phyloP scores from a whole-genome alignment of 2,329 filamentous ascomycete species.

The Talaromyces albobiverticillius region DNA sequence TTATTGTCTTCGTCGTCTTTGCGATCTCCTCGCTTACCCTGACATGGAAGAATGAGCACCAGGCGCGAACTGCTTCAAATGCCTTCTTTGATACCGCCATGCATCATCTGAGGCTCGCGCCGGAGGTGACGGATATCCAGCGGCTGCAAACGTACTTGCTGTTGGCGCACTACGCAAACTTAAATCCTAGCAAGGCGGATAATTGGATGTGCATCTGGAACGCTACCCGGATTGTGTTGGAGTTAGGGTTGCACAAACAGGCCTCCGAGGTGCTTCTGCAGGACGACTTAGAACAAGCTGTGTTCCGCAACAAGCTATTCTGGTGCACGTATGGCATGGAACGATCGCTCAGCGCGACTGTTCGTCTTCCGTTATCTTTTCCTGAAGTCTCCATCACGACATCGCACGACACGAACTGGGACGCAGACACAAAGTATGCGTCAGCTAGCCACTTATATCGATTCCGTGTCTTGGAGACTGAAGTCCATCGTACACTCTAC shows the following conservation, averaged over 20 bases:
- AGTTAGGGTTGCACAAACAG: conserved; percentile 2
- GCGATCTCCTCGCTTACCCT: conserved; percentile 14
- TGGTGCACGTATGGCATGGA: conserved; percentile 14
- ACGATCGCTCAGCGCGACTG: conserved; percentile 9
- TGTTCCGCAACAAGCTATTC: conserved; percentile 4
- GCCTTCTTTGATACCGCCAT: conserved; percentile 14
- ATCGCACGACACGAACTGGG: not conserved
- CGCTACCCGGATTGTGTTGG: conserved; percentile 8
- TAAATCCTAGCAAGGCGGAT: conserved; percentile 2
- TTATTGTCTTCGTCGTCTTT: conserved; percentile 14
- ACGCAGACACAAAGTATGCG: conserved; percentile 9
- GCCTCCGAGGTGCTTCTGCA: not conserved
- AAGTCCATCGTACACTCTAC: conserved; percentile 17
- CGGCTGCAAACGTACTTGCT: conserved; percentile 13
- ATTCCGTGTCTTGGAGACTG: conserved; percentile 17
- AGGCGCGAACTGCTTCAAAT: conserved; percentile 13
- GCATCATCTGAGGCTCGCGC: conserved; percentile 7
- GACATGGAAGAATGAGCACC: conserved; percentile 15
- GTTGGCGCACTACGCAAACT: conserved; percentile 10
- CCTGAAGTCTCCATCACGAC: conserved; percentile 9
- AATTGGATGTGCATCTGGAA: conserved; percentile 13
- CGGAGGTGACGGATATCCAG: conserved; percentile 9
- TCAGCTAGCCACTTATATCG: conserved; percentile 18
- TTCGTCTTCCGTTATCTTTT: conserved; percentile 10
- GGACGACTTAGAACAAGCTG: conserved; percentile 1